Base-by-base conservation (phyloP, 2,329 filamentous ascomycete species). In the Trichoderma sp. region DNA sequence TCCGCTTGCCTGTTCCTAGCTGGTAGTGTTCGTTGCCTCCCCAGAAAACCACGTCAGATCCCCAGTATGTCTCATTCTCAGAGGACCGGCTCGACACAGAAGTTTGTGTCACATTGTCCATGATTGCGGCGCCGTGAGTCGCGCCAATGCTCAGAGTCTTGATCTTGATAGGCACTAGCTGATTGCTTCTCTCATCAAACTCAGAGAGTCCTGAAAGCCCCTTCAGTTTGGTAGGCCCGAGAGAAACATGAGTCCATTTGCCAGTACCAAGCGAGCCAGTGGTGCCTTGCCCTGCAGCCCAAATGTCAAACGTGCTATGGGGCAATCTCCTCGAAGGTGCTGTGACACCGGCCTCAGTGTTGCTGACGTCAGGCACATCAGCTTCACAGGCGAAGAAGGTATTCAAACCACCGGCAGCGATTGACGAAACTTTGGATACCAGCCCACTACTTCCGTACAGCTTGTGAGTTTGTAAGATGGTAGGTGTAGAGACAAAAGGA, bases 1-100 rank as follows among this genome's bases (percentile, higher is more conserved):
- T 96, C 73, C 95, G 85, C 84, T 92, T 97, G 32, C 96, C 95
- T 0, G 92, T 98, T 14, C 96, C 96, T 30, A 99, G 88, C 82
- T 99, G 96, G 81, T 92, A 98, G 79, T 91, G 89, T 83, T 98
- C 95, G 78, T 98, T 99, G 68, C 94, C 94, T 73, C 96, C 96
- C 93, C 95, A 99, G 85, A 93, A 97, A 1, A 98, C 81, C 34
- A 95, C 91, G 79, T 98, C 96, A 5, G 92, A 90, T 63, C 96
- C 96, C 89, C 91, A 97, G 79, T 96, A 95, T 1, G 91, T 93
- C 77, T 94, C 92, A 75, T 93, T 92, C 53, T 88, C 84, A 1
- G 87, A 86, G 18, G 77, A 84, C 69, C 79, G 82, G 73, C 77
- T 80, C 2, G 86, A 83, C 2, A 90, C 86, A 18, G 85, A 83